phyloP scores from a whole-genome alignment of 1,284 basidiomycete species.

The Chiua sp. region DNA sequence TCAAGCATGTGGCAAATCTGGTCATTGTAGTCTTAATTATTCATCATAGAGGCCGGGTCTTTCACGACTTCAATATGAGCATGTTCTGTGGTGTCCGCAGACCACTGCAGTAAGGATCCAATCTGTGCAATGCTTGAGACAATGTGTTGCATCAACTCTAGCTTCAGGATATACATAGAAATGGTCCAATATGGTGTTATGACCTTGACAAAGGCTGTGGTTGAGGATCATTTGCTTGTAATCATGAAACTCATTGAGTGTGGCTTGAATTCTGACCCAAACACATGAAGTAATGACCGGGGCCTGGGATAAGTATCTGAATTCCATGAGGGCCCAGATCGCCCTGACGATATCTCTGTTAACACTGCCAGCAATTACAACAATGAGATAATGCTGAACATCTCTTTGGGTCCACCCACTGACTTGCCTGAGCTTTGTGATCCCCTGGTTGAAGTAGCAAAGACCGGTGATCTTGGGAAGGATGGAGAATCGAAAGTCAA shows the following conservation, averaged over 20 bases:
- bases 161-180: constrained; percentile 26
- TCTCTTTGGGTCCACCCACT: no score
- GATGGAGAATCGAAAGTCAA: no score
- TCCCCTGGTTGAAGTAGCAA: no score
- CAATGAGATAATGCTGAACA: no score
- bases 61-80: neutral
- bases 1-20: no score
- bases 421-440: no score
- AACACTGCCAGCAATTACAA: no score
- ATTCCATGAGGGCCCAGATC: constrained; percentile 36
- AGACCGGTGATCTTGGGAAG: no score
- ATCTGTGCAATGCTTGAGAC: constrained; percentile 26
- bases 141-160: constrained; percentile 39
- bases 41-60: no score
- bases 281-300: constrained; percentile 9
- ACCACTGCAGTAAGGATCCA: neutral
- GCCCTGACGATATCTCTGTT: constrained; percentile 25
- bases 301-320: constrained; percentile 14
- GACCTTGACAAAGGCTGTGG: constrained; percentile 3
- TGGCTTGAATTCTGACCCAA: neutral
- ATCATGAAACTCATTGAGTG: constrained; percentile 11
- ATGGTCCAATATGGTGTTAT: neutral
- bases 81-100: neutral
- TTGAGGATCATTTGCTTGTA: constrained; percentile 11
- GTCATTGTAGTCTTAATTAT: no score